These are phyloP conservation scores for Gaertneriomyces sp. DNA, from an alignment of 192 early-diverging fungal species.

Conservation along the genomic window DNA sequence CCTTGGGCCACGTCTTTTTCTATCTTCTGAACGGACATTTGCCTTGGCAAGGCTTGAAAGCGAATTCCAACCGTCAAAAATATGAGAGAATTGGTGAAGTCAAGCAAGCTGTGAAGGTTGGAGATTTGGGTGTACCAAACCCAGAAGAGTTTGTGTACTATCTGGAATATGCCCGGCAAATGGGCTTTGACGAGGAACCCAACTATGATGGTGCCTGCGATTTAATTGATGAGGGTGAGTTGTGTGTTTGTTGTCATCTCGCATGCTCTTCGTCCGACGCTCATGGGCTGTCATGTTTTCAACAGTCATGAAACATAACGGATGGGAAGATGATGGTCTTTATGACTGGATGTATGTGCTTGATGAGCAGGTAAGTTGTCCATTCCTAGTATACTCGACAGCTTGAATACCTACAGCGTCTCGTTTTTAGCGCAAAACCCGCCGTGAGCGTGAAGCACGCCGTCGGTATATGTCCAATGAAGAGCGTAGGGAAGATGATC, in stretches of 20 bases:
- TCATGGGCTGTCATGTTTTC: neutral
- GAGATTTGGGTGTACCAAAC: slow-evolving; percentile 83
- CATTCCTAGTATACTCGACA: neutral
- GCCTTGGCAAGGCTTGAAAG: slow-evolving; percentile 98
- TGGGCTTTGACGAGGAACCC: slow-evolving; percentile 95
- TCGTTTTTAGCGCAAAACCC: neutral
- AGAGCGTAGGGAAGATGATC: slow-evolving; percentile 23
- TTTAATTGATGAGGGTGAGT: slow-evolving; percentile 73
- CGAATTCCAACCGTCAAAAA: slow-evolving; percentile 97
- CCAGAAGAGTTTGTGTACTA: slow-evolving; percentile 91
- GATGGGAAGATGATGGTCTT: slow-evolving; percentile 82
- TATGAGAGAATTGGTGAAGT: slow-evolving; percentile 99
- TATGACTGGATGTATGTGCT: slow-evolving; percentile 88
- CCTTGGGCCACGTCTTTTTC: slow-evolving; percentile 97
- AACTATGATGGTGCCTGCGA: slow-evolving; percentile 92
- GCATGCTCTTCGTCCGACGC: neutral
- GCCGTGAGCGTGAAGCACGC: slow-evolving; percentile 15
- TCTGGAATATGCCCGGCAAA: slow-evolving; percentile 82
- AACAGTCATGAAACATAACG: slow-evolving; percentile 45
- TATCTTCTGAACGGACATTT: slow-evolving; percentile 92
- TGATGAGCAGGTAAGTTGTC: slow-evolving; percentile 31
- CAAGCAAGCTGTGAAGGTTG: slow-evolving; percentile 85
- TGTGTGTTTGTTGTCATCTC: slow-evolving; percentile 4
- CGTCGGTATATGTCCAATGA: slow-evolving; percentile 13
- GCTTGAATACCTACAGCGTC: too few species aligned